phyloP scores from a whole-genome alignment of 2,329 filamentous ascomycete genomes.

The Herpotrichia juniperi region DNA sequence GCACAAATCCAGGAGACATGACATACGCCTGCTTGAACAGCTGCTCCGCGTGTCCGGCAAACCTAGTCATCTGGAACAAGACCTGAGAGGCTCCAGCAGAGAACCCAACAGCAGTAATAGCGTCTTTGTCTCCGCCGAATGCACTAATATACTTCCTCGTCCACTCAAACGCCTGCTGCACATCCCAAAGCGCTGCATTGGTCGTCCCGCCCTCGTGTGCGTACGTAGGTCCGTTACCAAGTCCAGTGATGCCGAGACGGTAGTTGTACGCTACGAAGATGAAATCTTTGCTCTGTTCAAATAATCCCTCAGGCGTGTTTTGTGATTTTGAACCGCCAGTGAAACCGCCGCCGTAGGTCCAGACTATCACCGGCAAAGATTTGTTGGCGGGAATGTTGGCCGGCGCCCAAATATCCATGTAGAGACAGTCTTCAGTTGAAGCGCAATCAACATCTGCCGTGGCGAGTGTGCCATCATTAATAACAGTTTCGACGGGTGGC shows the following conservation, averaged over 20 bases:
- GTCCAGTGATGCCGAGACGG: neutral
- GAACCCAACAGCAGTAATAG: neutral
- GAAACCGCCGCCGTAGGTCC: slow-evolving; percentile 1
- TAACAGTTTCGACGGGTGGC: neutral
- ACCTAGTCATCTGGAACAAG: slow-evolving; percentile 1
- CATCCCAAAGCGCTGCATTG: slow-evolving; percentile 1
- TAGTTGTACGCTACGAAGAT: slow-evolving; percentile 3
- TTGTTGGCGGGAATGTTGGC: neutral
- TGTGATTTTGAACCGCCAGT: slow-evolving; percentile 1
- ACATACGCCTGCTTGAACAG: slow-evolving; percentile 1
- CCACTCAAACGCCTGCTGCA: slow-evolving; percentile 3
- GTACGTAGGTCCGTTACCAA: slow-evolving; percentile 1
- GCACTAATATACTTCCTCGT: neutral
- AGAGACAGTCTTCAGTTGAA: neutral
- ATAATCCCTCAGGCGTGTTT: slow-evolving; percentile 1
- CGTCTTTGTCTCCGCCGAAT: neutral
- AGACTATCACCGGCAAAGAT: neutral
- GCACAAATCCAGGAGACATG: neutral
- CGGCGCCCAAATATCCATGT: slow-evolving; percentile 1
- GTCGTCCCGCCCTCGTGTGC: neutral
- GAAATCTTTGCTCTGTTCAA: neutral
- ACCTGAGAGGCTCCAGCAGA: neutral
- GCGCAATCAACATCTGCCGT: neutral
- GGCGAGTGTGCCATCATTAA: neutral
- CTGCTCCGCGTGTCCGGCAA: slow-evolving; percentile 1